Evolutionary conservation across 345 rosid species (phyloP).

Genomic region (Ceriops tagal): DNA sequence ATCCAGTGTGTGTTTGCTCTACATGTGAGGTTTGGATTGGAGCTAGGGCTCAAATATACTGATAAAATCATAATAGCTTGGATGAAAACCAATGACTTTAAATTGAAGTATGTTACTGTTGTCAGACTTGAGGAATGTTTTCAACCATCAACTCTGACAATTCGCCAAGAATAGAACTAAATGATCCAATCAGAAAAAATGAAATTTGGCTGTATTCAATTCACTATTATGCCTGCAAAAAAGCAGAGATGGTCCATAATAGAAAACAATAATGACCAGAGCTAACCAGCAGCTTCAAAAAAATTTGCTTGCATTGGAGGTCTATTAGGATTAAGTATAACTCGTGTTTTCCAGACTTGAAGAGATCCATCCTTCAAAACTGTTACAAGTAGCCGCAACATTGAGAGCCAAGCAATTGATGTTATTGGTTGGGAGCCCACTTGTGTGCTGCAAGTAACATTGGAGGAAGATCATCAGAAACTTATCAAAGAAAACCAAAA

Average conservation of each 20-base stretch:
- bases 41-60: background rate
- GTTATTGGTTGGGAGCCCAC: constrained; percentile 93
- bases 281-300: constrained; percentile 86
- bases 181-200: no score
- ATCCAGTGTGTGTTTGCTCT: background rate
- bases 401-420: constrained; percentile 84
- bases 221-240: no score
- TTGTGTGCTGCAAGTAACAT: constrained; percentile 52
- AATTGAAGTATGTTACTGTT: no score
- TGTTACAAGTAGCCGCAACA: constrained; percentile 75
- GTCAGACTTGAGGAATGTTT: no score
- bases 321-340: constrained; percentile 70
- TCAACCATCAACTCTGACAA: no score
- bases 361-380: constrained; percentile 87
- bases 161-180: no score
- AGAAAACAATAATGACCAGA: background rate
- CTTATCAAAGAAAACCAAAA: background rate
- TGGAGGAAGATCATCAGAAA: background rate
- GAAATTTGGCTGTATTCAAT: no score
- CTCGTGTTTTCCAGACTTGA: constrained; percentile 93
- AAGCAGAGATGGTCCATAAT: no score
- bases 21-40: background rate
- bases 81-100: no score
- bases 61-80: no score
- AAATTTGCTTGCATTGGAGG: constrained; percentile 90